Evolutionary conservation across 1,284 basidiomycete species (phyloP).

Genomic region (Irpex lacteus): DNA sequence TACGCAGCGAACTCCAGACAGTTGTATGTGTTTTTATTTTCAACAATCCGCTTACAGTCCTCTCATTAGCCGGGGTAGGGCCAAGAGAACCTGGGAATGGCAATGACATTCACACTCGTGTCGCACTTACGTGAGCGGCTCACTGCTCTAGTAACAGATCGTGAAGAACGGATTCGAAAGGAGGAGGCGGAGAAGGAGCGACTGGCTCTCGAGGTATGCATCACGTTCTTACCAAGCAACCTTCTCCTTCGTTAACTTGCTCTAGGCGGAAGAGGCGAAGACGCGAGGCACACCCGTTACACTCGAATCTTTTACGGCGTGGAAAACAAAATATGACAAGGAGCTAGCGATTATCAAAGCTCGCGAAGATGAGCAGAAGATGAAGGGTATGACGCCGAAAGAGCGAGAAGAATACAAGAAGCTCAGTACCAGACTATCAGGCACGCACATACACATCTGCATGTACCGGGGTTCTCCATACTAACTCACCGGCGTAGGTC

Average conservation of each 20-base stretch:
- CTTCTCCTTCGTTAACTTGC: slow-evolving; percentile 1
- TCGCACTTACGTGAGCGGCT: slow-evolving; percentile 84
- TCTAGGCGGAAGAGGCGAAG: slow-evolving; percentile 82
- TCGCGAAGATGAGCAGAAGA: slow-evolving; percentile 79
- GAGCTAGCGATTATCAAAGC: slow-evolving; percentile 60
- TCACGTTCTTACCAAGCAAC: background rate
- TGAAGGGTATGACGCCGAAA: slow-evolving; percentile 75
- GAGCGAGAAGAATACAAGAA: slow-evolving; percentile 89
- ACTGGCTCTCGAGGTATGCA: slow-evolving; percentile 68
- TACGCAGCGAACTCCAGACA: slow-evolving; percentile 59
- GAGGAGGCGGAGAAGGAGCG: slow-evolving; percentile 73
- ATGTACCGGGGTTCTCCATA: slow-evolving; percentile 5
- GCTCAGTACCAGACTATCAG: slow-evolving; percentile 61
- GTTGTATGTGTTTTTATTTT: slow-evolving; percentile 49
- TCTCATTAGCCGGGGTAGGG: slow-evolving; percentile 48
- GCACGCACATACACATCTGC: slow-evolving; percentile 39
- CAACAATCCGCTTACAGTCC: slow-evolving; percentile 7
- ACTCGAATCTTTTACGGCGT: slow-evolving; percentile 72
- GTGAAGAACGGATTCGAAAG: slow-evolving; percentile 55
- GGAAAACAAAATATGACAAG: slow-evolving; percentile 79
- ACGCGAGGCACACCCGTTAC: slow-evolving; percentile 93
- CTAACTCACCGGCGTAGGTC: slow-evolving; percentile 48
- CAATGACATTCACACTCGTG: slow-evolving; percentile 96
- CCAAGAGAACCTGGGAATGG: slow-evolving; percentile 91
- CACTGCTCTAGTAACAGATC: slow-evolving; percentile 57